Evolutionary conservation across 805 yeast species (phyloP).

Genomic region (Metschnikowia continentalis): DNA sequence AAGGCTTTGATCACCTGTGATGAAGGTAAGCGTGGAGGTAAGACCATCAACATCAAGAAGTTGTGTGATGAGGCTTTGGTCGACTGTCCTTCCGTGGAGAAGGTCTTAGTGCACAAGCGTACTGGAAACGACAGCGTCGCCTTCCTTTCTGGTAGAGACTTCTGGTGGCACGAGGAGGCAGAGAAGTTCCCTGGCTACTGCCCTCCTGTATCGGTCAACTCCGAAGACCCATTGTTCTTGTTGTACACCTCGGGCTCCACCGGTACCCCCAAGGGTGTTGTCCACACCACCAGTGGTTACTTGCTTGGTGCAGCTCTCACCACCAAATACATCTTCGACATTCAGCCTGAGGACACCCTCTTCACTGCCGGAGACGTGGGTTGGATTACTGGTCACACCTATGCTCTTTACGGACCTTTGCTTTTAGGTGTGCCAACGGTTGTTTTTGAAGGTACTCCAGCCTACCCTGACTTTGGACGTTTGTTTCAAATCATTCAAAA

Average conservation of each 20-base stretch:
- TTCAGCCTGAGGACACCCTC: conserved; percentile 66
- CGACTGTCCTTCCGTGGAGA: conserved; percentile 60
- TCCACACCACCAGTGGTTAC: conserved; percentile 78
- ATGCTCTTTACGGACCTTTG: conserved; percentile 79
- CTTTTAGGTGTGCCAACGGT: conserved; percentile 72
- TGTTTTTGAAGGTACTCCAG: conserved; percentile 84
- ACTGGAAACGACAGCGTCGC: conserved; percentile 58
- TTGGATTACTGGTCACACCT: conserved; percentile 88
- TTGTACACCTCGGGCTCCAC: conserved; percentile 85
- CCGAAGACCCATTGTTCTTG: conserved; percentile 81
- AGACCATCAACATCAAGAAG: conserved; percentile 73
- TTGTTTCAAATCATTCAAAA: conserved; percentile 74
- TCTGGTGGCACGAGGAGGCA: conserved; percentile 73
- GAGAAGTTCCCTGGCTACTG: conserved; percentile 61
- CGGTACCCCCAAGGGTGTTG: conserved; percentile 85
- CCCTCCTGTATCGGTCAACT: conserved; percentile 69
- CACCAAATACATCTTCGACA: conserved; percentile 72
- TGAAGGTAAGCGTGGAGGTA: conserved; percentile 82
- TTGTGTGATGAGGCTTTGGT: conserved; percentile 77
- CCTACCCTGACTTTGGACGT: conserved; percentile 75
- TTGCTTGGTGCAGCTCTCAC: conserved; percentile 69
- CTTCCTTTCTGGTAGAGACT: conserved; percentile 56
- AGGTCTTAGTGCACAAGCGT: conserved; percentile 70
- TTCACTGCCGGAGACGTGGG: conserved; percentile 91
- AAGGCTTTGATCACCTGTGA: conserved; percentile 74